A percentile compares a stretch with the other conserved stretches of the same genome.
phyloP scores from a whole-genome alignment of 2,329 filamentous ascomycete genomes.

The Fusarium liriodendri region DNA sequence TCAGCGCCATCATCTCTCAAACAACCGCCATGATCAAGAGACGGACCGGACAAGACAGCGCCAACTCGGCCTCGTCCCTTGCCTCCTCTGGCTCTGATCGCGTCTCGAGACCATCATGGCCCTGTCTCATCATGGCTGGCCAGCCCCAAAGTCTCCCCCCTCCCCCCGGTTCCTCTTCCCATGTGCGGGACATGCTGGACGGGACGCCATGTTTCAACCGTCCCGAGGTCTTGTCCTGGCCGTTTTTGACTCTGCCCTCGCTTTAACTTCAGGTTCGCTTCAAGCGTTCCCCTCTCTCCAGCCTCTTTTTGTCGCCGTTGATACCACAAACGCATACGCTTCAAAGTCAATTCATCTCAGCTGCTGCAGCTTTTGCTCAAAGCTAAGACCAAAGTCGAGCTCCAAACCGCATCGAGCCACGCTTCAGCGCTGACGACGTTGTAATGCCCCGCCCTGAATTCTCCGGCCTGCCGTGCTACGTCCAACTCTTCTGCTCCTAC shows the following conservation, averaged over 20 bases:
- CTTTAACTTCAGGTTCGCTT: slow-evolving; percentile 28
- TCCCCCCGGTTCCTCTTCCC: not conserved
- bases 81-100: slow-evolving; percentile 1
- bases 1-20: not conserved
- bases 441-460: slow-evolving; percentile 30
- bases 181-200: not conserved
- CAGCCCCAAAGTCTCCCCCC: not conserved
- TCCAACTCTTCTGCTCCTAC: slow-evolving; percentile 6
- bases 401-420: not conserved
- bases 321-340: not conserved
- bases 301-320: slow-evolving; percentile 1
- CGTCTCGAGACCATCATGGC: not conserved
- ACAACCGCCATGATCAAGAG: not conserved
- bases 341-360: slow-evolving; percentile 6
- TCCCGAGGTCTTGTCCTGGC: slow-evolving; percentile 10
- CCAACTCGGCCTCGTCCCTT: slow-evolving; percentile 14
- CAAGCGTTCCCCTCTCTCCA: slow-evolving; percentile 11
- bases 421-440: slow-evolving; percentile 4
- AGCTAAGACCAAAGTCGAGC: not conserved
- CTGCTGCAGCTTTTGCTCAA: not conserved
- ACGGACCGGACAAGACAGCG: not conserved
- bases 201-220: slow-evolving; percentile 29
- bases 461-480: slow-evolving; percentile 18
- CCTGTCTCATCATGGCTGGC: not conserved
- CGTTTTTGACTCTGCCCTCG: slow-evolving; percentile 18